Base-by-base conservation (phyloP, 2,329 filamentous ascomycete species). In the Chrysosporium queenslandicum region DNA sequence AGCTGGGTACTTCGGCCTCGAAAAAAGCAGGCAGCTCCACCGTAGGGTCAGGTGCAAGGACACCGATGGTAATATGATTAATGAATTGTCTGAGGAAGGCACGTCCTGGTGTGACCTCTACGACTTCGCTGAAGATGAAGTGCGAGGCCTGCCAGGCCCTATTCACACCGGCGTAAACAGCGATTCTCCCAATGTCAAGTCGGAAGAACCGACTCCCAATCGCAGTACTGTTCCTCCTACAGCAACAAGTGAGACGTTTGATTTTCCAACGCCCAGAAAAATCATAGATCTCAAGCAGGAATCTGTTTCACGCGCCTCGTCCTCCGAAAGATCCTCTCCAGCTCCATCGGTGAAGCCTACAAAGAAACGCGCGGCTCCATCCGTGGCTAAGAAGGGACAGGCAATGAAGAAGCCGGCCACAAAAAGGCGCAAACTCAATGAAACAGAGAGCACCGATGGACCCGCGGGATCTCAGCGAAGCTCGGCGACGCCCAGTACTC, bases 341-440 rank as follows among this genome's bases (percentile, higher is more conserved):
- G 64, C 64, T 5, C 62, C 59, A 29, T 70, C 69, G 1, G 62
- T 65, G 14, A 70, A 71, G 54, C 43, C 54, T 16, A 14, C 51
- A 9, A 58, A 55, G 30, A 59, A 56, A 30, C 46, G 55, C 27
- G 30, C 30, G 32, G 39, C 50, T 27, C 45, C 23, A 37, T 48
- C 59, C 3, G 49, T 58, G 11, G 50, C 63, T n/a, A 61, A 62
- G 32, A 60, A 59, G 9, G 68, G 67, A n/a, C 65, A 63, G 2
- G 66, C 66, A 18, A 53, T 55, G 20, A 66, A 63, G 51, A 71
- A 71, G 32, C 59, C 68, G 5, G 58, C 66, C 0, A 45, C 60
- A 2, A 74, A 72, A 56, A 73, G 71, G 54, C 69, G 70, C 21
- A 73, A 72, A 56, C 52, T 67, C 12, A 65, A 67, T 18, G 71